Base-by-base conservation (phyloP, 2,329 filamentous ascomycete genomes). In the Sphaceloma murrayae region DNA sequence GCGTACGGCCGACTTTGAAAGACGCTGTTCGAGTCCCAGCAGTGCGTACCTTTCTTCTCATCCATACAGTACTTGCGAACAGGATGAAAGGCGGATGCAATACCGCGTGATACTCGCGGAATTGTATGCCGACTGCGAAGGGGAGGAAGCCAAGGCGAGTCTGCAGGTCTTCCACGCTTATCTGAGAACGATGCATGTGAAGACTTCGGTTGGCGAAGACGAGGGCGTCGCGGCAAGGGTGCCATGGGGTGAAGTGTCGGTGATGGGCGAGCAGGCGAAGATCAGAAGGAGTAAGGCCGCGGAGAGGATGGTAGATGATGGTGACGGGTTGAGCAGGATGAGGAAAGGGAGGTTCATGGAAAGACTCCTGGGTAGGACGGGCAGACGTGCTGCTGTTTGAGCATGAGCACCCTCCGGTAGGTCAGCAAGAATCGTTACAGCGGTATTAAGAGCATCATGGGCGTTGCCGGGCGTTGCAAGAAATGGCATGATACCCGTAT, bases 171-270 rank as follows among this genome's bases (percentile, higher is more conserved):
- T 45, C 31, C 22, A 34, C 13, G 16, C 32, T 6, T 34, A 34
- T 18, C 29, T 34, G 13, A 22, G 17, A 22, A 18, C 32, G 30
- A 13, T 43, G 39, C 26, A 48, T 21, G 36, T 42, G 32, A 46
- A 16, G 44, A 39, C 24, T 19, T 40, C 29, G 39, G 46, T 50
- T 22, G 27, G 19, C 27, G 40, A 32, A 39, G 34, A 30, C 26
- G 45, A 29, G 29, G 47, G 36, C 19, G 46, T 49, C 13, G 49
- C 46, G 30, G 80, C 85, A 52, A 85, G 63, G 43, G 80, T 84
- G 43, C 73, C n/a, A 17, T 38, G 32, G 45, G 18, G 17, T 11
- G 34, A 14, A 5, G 22, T 34, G 2, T 10, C 8, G 9, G 34
- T 13, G 10, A 9, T 17, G 31, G 32, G n/a, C 29, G 21, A 31